Base-by-base conservation (phyloP, 441 rosid species). In the Populus tomentosa region DNA sequence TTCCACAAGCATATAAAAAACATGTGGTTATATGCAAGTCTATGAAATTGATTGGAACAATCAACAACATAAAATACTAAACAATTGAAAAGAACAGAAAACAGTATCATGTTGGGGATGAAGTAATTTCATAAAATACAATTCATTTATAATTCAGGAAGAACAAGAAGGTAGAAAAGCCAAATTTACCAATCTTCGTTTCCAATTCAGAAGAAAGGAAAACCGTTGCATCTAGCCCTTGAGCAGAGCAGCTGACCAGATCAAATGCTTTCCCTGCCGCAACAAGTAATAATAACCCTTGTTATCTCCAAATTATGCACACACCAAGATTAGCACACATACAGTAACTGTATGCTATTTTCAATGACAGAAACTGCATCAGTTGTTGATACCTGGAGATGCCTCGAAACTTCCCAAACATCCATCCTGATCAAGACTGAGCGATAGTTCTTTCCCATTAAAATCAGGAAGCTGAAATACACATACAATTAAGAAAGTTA, bases 201-300 rank as follows among this genome's bases (percentile, higher is more conserved):
- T 85, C 88, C 13, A 87, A 77, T 26, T 83, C 74, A 63, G 88
- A 86, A 64, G 93, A 84, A 1, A 83, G 21, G 75, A 91, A 89
- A 75, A 91, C 93, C 5, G 85, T 80, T 14, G 90, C 91, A 73
- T 84, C 86, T 46, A 83, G 88, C 32, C 82, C 89, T 80, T 87
- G 89, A 77, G 87, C 75, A 63, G 84, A 80, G 79, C 50, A 83
- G 81, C 91, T 89, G 74, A 89, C 86, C 10, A 93, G 68, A 33
- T 86, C 89, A 80, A 84, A 86, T 67, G 67, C 80, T 80, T 86
- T 89, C 74, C 98, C 98, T 91, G 87, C 72, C 69, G 83, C 53
- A 72, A 7, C 68, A 71, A 68, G 21, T 10, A 75, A 69, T 0
- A 8, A 10, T 5, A 62, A 16, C 28, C 38, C n/a, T 38, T 2